These are phyloP conservation scores for Suhomyces panamericanus DNA, from an alignment of 1,139 yeast species.

Conservation along the genomic window DNA sequence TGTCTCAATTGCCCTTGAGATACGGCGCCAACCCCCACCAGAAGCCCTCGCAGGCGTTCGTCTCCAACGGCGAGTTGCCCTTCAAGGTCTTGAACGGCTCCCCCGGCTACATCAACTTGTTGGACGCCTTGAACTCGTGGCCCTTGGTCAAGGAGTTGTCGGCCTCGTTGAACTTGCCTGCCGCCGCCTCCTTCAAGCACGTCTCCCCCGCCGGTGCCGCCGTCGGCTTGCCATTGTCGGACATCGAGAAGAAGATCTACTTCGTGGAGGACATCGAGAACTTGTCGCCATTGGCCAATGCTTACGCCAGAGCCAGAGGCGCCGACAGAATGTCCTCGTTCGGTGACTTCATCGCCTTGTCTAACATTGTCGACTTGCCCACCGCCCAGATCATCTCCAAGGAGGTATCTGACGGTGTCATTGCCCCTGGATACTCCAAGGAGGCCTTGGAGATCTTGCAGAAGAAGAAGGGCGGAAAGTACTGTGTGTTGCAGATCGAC, in stretches of 20 bases:
- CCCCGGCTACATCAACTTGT: conserved; percentile 94
- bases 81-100: conserved; percentile 92
- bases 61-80: conserved; percentile 82
- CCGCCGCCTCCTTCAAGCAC: conserved; percentile 98
- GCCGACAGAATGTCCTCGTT: conserved; percentile 99
- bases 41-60: conserved; percentile 97
- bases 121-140: conserved; percentile 98
- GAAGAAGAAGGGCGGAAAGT: conserved; percentile 96
- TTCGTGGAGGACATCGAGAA: conserved; percentile 93
- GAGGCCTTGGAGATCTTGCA: conserved; percentile 87
- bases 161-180: conserved; percentile 92
- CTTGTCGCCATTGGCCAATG: conserved; percentile 94
- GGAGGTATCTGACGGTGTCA: conserved; percentile 97
- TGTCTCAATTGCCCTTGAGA: conserved; percentile 87
- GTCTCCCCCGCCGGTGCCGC: conserved; percentile 99
- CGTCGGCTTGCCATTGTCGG: conserved; percentile 89
- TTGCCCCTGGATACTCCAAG: conserved; percentile 94
- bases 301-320: conserved; percentile 99
- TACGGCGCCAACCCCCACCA: conserved; percentile 99
- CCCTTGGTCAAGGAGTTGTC: conserved; percentile 96
- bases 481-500: conserved; percentile 93
- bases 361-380: conserved; percentile 93
- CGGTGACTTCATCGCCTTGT: conserved; percentile 96
- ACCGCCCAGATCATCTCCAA: conserved; percentile 96
- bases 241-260: conserved; percentile 90